Evolutionary conservation across 2,329 filamentous ascomycete genomes (phyloP).

Genomic region (Apiospora sp.): DNA sequence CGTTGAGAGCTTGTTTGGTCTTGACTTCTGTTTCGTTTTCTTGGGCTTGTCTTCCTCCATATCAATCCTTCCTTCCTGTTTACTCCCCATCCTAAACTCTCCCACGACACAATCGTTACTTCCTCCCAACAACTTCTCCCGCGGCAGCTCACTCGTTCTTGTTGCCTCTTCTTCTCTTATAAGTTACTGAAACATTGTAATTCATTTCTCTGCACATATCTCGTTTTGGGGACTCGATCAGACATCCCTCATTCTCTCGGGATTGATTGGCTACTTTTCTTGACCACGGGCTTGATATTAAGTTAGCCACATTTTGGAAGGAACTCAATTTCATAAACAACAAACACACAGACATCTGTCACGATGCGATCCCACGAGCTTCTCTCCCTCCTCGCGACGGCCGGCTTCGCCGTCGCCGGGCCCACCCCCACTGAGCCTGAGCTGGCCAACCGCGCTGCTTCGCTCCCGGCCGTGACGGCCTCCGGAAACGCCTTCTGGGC

Average conservation of each 20-base stretch:
- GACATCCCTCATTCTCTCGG: slow-evolving; percentile 17
- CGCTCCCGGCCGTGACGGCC: slow-evolving; percentile 58
- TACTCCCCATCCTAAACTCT: slow-evolving; percentile 20
- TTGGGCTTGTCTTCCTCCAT: not conserved
- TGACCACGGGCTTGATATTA: slow-evolving; percentile 2
- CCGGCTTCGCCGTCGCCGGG: slow-evolving; percentile 52
- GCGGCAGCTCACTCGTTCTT: slow-evolving; percentile 41
- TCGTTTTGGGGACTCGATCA: slow-evolving; percentile 21
- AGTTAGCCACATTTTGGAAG: slow-evolving; percentile 1
- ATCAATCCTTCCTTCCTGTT: slow-evolving; percentile 28
- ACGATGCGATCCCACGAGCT: slow-evolving; percentile 60
- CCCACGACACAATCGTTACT: slow-evolving; percentile 34
- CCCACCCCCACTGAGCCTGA: slow-evolving; percentile 59
- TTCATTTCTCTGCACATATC: slow-evolving; percentile 25
- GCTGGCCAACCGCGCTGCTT: slow-evolving; percentile 58
- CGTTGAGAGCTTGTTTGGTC: slow-evolving; percentile 20
- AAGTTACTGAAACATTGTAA: slow-evolving; percentile 21
- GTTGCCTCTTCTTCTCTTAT: slow-evolving; percentile 33
- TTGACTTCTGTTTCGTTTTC: slow-evolving; percentile 13
- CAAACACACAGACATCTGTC: slow-evolving; percentile 25
- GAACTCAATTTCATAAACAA: not conserved
- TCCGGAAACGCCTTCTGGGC: slow-evolving; percentile 68
- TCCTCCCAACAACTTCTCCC: slow-evolving; percentile 30
- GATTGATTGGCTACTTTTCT: not conserved
- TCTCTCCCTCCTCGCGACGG: slow-evolving; percentile 56